A percentile compares a stretch with the other conserved stretches of the same genome.
These are phyloP conservation scores for Talaromyces islandicus DNA, from an alignment of 2,329 filamentous ascomycete genomes.

Conservation along the genomic window DNA sequence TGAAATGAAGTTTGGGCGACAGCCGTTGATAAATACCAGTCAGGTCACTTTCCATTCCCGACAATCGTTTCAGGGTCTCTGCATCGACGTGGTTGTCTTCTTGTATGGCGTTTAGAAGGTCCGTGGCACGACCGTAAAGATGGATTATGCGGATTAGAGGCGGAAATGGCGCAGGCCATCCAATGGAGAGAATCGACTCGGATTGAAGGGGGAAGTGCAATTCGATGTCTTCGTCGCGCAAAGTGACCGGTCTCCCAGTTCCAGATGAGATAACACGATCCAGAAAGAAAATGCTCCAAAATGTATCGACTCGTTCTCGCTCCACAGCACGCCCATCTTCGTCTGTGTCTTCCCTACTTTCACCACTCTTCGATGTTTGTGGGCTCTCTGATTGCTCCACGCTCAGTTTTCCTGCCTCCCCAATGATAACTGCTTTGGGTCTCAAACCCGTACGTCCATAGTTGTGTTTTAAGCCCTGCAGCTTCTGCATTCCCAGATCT, in stretches of 20 bases:
- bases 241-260: constrained; percentile 74
- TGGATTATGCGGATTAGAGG: constrained; percentile 78
- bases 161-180: constrained; percentile 73
- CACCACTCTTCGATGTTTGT: constrained; percentile 21
- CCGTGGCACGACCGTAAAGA: constrained; percentile 76
- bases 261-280: constrained; percentile 84
- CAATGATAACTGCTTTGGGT: constrained; percentile 49
- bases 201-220: constrained; percentile 59
- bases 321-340: constrained; percentile 55
- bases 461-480: constrained; percentile 62
- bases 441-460: constrained; percentile 50
- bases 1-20: constrained; percentile 71
- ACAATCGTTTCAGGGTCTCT: constrained; percentile 66
- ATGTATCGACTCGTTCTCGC: constrained; percentile 76
- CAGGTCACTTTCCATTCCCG: constrained; percentile 73
- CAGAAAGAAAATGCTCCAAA: constrained; percentile 85
- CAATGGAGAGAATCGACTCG: constrained; percentile 49
- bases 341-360: constrained; percentile 10
- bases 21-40: constrained; percentile 69
- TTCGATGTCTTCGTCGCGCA: constrained; percentile 80
- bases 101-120: constrained; percentile 71
- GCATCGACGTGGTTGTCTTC: constrained; percentile 67
- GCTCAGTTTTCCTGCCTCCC: constrained; percentile 35
- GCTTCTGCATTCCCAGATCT: constrained; percentile 74
- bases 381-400: constrained; percentile 40